phyloP scores from a whole-genome alignment of 2,329 filamentous ascomycete genomes.

The Aspergillus candidus region DNA sequence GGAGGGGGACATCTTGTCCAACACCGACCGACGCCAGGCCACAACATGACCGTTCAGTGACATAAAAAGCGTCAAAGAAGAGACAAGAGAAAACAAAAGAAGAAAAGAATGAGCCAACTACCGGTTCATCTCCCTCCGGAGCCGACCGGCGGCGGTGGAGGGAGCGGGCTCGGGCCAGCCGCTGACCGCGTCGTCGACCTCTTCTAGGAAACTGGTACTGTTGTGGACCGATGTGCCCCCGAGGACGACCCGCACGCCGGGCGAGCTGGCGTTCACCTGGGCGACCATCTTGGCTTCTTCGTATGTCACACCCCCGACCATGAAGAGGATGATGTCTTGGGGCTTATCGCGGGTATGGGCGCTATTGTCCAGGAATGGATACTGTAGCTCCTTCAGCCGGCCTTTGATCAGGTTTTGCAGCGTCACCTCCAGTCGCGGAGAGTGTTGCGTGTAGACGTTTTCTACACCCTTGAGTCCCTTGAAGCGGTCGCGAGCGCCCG shows the following conservation, averaged over 20 bases:
- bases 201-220: conserved; percentile 78
- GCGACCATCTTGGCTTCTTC: conserved; percentile 96
- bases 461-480: conserved; percentile 96
- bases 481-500: conserved; percentile 77
- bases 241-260: conserved; percentile 81
- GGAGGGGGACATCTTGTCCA: too few relatives aligned
- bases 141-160: conserved; percentile 55
- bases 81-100: not conserved
- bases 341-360: conserved; percentile 88
- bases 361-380: conserved; percentile 87
- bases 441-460: conserved; percentile 98
- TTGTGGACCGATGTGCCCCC: conserved; percentile 88
- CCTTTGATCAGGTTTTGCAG: conserved; percentile 93
- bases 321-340: conserved; percentile 92
- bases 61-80: not conserved
- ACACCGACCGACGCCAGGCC: too few relatives aligned
- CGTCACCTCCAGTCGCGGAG: conserved; percentile 76
- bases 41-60: too few relatives aligned
- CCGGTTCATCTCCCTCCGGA: conserved; percentile 56
- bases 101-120: conserved; percentile 19
- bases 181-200: conserved; percentile 81
- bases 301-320: conserved; percentile 88
- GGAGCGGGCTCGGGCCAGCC: conserved; percentile 71
- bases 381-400: conserved; percentile 74
- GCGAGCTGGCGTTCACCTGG: conserved; percentile 85